A percentile compares a stretch with the other conserved stretches of the same genome.
phyloP scores from a whole-genome alignment of 345 rosid species.

The Physaria fendleri region DNA sequence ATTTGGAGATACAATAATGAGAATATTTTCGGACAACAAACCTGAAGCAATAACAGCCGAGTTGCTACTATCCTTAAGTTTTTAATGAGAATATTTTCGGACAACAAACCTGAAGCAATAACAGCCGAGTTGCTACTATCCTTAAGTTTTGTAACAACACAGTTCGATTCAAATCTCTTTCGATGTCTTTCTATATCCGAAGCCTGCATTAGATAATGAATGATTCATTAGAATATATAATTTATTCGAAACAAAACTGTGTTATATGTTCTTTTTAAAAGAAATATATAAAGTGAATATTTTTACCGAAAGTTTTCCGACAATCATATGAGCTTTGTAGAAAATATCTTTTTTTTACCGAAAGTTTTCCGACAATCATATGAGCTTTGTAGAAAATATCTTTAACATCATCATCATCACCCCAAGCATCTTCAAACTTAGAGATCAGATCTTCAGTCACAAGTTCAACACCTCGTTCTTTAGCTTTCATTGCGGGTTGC shows the following conservation, averaged over 20 bases:
- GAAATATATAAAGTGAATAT: too few relatives aligned
- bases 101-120: constrained; percentile 28
- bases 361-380: constrained; percentile 29
- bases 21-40: neutral
- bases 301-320: constrained; percentile 27
- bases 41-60: constrained; percentile 28
- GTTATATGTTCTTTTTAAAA: too few relatives aligned
- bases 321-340: constrained; percentile 33
- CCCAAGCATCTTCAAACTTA: constrained; percentile 31
- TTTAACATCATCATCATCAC: constrained; percentile 32
- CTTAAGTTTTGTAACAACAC: constrained; percentile 15
- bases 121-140: constrained; percentile 26
- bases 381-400: constrained; percentile 26
- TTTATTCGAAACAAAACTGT: neutral
- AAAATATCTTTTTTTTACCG: constrained; percentile 24
- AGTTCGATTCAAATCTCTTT: constrained; percentile 23
- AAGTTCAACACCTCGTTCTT: constrained; percentile 29
- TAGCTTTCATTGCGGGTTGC: constrained; percentile 32
- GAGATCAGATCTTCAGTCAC: constrained; percentile 20
- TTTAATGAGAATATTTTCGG: neutral
- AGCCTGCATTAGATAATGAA: constrained; percentile 6
- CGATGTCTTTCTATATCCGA: constrained; percentile 20
- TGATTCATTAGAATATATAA: neutral
- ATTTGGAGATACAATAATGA: neutral
- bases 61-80: constrained; percentile 22